Evolutionary conservation across 2,329 filamentous ascomycete species (phyloP).

Genomic region (Colletotrichum tabaci): DNA sequence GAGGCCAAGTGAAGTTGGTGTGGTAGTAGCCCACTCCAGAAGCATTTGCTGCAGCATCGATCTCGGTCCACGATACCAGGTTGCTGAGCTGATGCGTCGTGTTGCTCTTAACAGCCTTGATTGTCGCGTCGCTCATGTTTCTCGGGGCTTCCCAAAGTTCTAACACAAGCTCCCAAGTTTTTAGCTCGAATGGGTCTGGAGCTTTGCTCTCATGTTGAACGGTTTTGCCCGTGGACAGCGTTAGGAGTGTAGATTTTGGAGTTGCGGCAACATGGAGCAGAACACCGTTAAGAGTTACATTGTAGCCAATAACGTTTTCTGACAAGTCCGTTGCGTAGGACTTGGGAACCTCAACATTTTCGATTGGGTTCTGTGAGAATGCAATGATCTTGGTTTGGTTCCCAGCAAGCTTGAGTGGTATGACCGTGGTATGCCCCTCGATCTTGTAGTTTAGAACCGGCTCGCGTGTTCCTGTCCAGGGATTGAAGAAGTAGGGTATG

Average conservation of each 20-base stretch:
- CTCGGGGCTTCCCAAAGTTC: conserved; percentile 37
- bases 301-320: conserved; percentile 1
- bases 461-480: conserved; percentile 26
- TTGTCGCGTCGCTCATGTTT: conserved; percentile 16
- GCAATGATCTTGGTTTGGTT: conserved; percentile 35
- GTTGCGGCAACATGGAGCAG: not conserved
- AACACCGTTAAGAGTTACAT: not conserved
- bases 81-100: conserved; percentile 17
- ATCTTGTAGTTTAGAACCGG: conserved; percentile 18
- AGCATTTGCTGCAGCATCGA: conserved; percentile 16
- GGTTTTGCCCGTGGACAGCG: no score
- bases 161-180: conserved; percentile 13
- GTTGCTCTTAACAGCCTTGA: conserved; percentile 26
- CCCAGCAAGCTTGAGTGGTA: conserved; percentile 20
- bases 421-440: not conserved
- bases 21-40: conserved; percentile 36
- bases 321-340: conserved; percentile 1
- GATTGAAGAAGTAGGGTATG: conserved; percentile 20
- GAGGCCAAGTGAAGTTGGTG: conserved; percentile 30
- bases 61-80: conserved; percentile 25
- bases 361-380: not conserved
- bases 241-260: not conserved
- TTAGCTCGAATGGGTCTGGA: conserved; percentile 9
- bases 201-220: not conserved
- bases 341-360: not conserved